Evolutionary conservation across 495 filamentous ascomycete genomes (phyloP).

Genomic region (Penicillium crystallinum): DNA sequence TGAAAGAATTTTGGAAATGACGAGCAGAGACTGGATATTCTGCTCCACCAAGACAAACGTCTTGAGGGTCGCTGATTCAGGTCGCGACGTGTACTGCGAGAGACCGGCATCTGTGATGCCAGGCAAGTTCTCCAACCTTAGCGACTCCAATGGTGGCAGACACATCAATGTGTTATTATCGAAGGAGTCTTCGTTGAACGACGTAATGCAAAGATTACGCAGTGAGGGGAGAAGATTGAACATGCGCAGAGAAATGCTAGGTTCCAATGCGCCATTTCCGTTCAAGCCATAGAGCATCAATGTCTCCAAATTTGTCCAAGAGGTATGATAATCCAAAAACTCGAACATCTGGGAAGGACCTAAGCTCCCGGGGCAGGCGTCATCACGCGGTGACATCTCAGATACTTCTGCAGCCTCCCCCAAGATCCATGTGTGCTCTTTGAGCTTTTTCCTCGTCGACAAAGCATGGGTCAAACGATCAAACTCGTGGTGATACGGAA

Average conservation of each 20-base stretch:
- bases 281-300: slow-evolving; percentile 64
- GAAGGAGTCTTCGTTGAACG: slow-evolving; percentile 67
- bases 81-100: slow-evolving; percentile 60
- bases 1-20: slow-evolving; percentile 70
- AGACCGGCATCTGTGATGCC: slow-evolving; percentile 77
- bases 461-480: slow-evolving; percentile 73
- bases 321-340: slow-evolving; percentile 64
- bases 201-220: slow-evolving; percentile 68
- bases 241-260: slow-evolving; percentile 61
- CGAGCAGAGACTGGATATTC: slow-evolving; percentile 59
- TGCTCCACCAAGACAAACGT: slow-evolving; percentile 62
- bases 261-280: slow-evolving; percentile 55
- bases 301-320: slow-evolving; percentile 68
- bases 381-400: slow-evolving; percentile 40
- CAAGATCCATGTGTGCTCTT: slow-evolving; percentile 77
- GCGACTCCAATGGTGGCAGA: slow-evolving; percentile 65
- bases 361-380: slow-evolving; percentile 49
- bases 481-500: slow-evolving; percentile 65
- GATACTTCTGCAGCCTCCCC: slow-evolving; percentile 43
- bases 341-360: slow-evolving; percentile 57
- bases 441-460: slow-evolving; percentile 66
- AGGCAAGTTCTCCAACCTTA: slow-evolving; percentile 69
- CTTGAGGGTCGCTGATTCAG: slow-evolving; percentile 50
- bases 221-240: slow-evolving; percentile 65
- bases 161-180: slow-evolving; percentile 63